Percentiles rank a stretch among this genome's conserved stretches.
phyloP scores from a whole-genome alignment of 805 yeast genomes.

The Phaffomyces antillensis region DNA sequence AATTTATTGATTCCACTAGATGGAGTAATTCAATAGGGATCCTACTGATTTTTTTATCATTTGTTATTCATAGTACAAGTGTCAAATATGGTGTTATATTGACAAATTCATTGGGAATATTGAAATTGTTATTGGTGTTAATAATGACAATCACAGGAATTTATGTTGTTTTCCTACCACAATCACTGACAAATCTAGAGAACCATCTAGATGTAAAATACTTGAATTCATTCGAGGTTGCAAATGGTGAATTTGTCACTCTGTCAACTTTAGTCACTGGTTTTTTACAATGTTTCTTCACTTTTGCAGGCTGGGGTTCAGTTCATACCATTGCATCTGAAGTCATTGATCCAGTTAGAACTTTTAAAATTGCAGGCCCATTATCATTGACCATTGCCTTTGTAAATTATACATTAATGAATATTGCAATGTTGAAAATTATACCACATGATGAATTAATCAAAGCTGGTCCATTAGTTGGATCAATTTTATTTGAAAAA shows the following conservation, averaged over 20 bases:
- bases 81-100: constrained; percentile 51
- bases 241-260: constrained; percentile 24
- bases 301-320: constrained; percentile 57
- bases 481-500: constrained; percentile 49
- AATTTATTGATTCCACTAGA: constrained; percentile 23
- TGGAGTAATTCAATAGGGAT: constrained; percentile 36
- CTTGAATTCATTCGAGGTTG: constrained; percentile 27
- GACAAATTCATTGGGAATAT: constrained; percentile 55
- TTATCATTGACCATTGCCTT: constrained; percentile 40
- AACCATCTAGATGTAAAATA: constrained; percentile 21
- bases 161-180: constrained; percentile 42
- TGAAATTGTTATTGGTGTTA: constrained; percentile 49
- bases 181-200: constrained; percentile 39
- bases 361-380: constrained; percentile 58
- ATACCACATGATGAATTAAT: constrained; percentile 47
- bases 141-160: constrained; percentile 53
- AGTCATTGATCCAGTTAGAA: constrained; percentile 49
- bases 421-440: constrained; percentile 49
- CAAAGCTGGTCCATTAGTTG: constrained; percentile 50
- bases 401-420: constrained; percentile 43
- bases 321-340: constrained; percentile 58
- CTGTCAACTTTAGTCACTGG: constrained; percentile 46
- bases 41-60: constrained; percentile 28
- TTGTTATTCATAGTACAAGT: constrained; percentile 49
- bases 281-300: constrained; percentile 49